Percentiles rank a stretch among this genome's conserved stretches.
Conservation (phyloP, 352 stramenopile species). For the Paralagenidium karlingii region DNA sequence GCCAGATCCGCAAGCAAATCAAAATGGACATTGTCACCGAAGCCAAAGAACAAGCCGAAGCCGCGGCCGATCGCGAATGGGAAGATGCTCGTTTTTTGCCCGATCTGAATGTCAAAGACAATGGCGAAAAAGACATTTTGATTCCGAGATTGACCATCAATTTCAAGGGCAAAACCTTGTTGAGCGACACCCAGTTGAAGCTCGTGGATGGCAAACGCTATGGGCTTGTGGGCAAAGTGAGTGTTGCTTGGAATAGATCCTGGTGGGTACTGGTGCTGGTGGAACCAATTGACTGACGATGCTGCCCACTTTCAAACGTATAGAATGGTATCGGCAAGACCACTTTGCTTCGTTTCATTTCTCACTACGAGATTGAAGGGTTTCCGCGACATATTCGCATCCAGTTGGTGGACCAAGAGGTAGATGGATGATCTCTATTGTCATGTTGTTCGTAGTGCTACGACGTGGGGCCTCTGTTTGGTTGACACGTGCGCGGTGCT, state of each 20-base stretch:
- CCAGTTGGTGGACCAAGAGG: slow-evolving; percentile 93
- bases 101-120: slow-evolving; percentile 66
- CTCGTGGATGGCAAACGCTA: slow-evolving; percentile 77
- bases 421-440: slow-evolving; percentile 10
- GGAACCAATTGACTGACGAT: not conserved
- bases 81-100: slow-evolving; percentile 64
- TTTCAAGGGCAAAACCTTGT: slow-evolving; percentile 84
- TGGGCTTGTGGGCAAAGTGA: slow-evolving; percentile 92
- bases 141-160: slow-evolving; percentile 80
- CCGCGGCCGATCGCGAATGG: slow-evolving; percentile 63
- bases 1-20: slow-evolving; percentile 67
- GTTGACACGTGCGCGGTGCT: too few species aligned
- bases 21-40: slow-evolving; percentile 53
- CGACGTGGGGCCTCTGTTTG: too few species aligned
- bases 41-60: slow-evolving; percentile 36
- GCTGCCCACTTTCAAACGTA: too few species aligned
- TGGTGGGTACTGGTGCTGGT: slow-evolving; percentile 49
- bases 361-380: slow-evolving; percentile 92
- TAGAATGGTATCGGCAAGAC: slow-evolving; percentile 89
- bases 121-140: slow-evolving; percentile 79
- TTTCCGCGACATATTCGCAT: slow-evolving; percentile 94
- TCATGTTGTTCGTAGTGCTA: too few species aligned
- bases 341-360: slow-evolving; percentile 93
- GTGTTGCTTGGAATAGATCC: too few species aligned
- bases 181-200: slow-evolving; percentile 79